Evolutionary conservation across 805 yeast species (phyloP), one percentile per base, ranked within the genome.

Genomic region (Metschnikowia picachoensis): DNA sequence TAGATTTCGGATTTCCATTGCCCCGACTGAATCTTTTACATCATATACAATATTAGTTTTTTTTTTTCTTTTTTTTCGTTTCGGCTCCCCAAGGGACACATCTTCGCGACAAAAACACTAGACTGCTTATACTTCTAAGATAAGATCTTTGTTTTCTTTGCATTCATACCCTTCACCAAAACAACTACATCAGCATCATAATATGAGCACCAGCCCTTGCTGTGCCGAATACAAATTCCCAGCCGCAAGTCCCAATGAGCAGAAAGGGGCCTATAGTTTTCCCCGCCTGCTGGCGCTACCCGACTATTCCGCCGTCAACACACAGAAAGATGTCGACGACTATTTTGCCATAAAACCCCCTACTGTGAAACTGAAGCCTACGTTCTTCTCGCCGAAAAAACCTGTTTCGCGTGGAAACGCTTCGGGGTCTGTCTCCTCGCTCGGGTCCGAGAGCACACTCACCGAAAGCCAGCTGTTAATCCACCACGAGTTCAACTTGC

Each of bases 401-500:
- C 34, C 36, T 13, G 25, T 11, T 27, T 8, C 30, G 17, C 33
- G 40, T 7, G 25, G 12, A 14, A 31, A 41, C 8, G 38, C 30
- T 4, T 33, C 42, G 4, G 63, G 58, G 35, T 62, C 66, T 32
- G 53, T 64, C 41, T 57, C 63, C 38, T 60, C 68, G 38, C 47
- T 65, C n/a, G 56, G 57, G 10, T 63, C 68, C 30, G 65, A 63
- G 39, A 55, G 61, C 31, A 55, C 59, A 1, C 41, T 35, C 15
- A 37, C 28, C n/a, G 48, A 44, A 29, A 20, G 15, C 34, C 44
- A 20, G 43, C 35, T 30, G 33, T 45, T 39, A 30, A 32, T 40
- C 4, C 41, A 58, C 42, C 60, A 50, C 31, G 60, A 52, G 30
- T 52, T 55, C 30, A 50, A 55, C 17, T 30, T 51, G 10, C 64